phyloP scores from a whole-genome alignment of 2,329 filamentous ascomycete genomes.

The Phialophora tarda region DNA sequence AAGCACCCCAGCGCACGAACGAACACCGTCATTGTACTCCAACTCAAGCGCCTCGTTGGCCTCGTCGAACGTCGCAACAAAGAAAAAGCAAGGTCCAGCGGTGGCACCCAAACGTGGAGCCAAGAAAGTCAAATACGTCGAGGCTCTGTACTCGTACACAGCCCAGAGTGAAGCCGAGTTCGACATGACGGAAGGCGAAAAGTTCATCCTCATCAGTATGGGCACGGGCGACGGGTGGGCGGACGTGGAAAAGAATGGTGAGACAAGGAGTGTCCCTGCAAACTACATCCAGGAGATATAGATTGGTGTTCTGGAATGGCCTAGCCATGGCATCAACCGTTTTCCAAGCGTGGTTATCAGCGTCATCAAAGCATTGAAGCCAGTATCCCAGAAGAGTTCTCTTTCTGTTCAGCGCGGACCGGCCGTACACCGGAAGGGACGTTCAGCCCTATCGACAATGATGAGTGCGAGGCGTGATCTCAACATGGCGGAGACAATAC shows the following conservation, averaged over 20 bases:
- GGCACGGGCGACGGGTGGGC: constrained; percentile 95
- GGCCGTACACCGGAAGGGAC: not conserved
- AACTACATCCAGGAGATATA: constrained; percentile 82
- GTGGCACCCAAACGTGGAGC: constrained; percentile 89
- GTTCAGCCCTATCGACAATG: not conserved
- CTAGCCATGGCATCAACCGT: not conserved
- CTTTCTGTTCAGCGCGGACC: not conserved
- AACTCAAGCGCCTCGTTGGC: constrained; percentile 73
- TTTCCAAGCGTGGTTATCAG: not conserved
- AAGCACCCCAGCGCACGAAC: constrained; percentile 45
- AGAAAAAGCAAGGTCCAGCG: constrained; percentile 86
- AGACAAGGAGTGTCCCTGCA: constrained; percentile 81
- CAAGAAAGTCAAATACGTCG: constrained; percentile 92
- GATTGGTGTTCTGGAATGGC: constrained; percentile 1
- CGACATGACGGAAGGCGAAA: constrained; percentile 87
- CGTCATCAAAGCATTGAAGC: constrained; percentile 1
- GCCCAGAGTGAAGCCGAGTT: constrained; percentile 86
- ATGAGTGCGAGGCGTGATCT: not conserved
- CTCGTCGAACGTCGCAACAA: constrained; percentile 53
- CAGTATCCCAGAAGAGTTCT: not conserved
- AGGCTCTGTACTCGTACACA: constrained; percentile 89
- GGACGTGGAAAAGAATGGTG: constrained; percentile 90
- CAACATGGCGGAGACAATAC: not conserved
- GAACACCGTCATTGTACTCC: constrained; percentile 77
- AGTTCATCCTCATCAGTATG: constrained; percentile 84